Percentiles rank a stretch among this genome's conserved stretches.
Evolutionary conservation across 2,329 filamentous ascomycete genomes (phyloP).

Genomic region (Blastomyces emzantsi): DNA sequence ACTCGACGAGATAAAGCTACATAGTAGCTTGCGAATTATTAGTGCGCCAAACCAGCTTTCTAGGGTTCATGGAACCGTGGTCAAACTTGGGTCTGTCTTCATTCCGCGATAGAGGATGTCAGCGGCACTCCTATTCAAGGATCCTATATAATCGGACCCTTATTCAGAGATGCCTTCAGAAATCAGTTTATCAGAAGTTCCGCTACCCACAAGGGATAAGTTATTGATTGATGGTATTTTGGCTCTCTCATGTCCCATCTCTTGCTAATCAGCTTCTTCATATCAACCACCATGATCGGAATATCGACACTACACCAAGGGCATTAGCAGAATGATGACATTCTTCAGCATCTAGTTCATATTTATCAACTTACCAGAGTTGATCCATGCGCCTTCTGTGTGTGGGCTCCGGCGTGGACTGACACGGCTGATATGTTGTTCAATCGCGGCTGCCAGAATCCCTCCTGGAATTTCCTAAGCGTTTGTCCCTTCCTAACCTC

Average conservation of each 20-base stretch:
- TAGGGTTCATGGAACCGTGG: background rate
- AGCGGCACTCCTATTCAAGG: background rate
- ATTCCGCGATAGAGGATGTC: background rate
- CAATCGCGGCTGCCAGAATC: background rate
- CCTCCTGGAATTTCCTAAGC: background rate
- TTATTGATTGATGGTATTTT: background rate
- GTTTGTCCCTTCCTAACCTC: background rate
- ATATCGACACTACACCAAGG: background rate
- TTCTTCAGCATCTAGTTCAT: background rate
- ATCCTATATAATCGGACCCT: background rate
- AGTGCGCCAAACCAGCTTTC: background rate
- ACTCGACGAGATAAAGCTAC: background rate
- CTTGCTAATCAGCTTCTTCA: background rate
- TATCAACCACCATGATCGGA: background rate
- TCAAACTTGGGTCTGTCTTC: background rate
- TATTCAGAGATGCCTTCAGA: constrained; percentile 1
- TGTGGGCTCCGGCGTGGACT: background rate
- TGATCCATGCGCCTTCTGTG: background rate
- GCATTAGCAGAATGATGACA: background rate
- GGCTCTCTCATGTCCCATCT: background rate
- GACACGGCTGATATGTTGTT: background rate
- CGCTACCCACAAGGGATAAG: background rate
- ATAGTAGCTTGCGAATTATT: background rate
- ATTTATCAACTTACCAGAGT: background rate
- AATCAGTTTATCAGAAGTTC: too few species aligned